Percentiles rank a stretch among this genome's conserved stretches.
Conservation (phyloP, 768 basidiomycete species). For the Collybia sp. region DNA sequence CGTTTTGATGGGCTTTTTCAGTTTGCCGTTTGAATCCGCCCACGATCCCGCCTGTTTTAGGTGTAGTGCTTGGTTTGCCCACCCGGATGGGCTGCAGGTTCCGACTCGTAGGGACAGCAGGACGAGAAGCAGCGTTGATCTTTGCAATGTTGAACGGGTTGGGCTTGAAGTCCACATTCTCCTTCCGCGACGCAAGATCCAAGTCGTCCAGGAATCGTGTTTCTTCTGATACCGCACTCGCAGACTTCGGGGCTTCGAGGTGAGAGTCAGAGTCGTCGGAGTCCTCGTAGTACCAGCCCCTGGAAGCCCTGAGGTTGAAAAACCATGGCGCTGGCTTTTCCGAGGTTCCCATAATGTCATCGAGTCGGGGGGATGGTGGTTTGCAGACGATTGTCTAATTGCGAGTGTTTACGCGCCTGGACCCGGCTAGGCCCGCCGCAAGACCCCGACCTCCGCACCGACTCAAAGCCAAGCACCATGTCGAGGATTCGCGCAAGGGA, state of each 20-base stretch:
- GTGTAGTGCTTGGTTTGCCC: neutral
- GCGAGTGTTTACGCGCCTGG: too few species aligned
- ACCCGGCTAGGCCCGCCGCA: too few species aligned
- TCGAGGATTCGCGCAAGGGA: too few species aligned
- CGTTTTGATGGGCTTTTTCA: slow-evolving; percentile 4
- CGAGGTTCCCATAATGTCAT: too few species aligned
- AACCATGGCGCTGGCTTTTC: slow-evolving; percentile 18
- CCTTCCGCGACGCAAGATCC: slow-evolving; percentile 56
- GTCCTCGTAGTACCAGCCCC: slow-evolving; percentile 8
- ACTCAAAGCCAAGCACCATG: too few species aligned
- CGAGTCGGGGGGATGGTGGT: too few species aligned
- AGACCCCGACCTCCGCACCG: too few species aligned
- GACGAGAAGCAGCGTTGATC: slow-evolving; percentile 64
- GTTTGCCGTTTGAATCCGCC: slow-evolving; percentile 44
- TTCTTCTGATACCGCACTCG: slow-evolving; percentile 14
- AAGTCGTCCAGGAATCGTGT: slow-evolving; percentile 37
- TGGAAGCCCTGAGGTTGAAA: slow-evolving; percentile 28
- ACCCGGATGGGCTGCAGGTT: neutral
- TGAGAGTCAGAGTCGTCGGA: slow-evolving; percentile 19
- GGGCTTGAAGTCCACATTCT: slow-evolving; percentile 60
- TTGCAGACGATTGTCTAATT: too few species aligned
- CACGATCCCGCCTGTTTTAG: slow-evolving; percentile 23
- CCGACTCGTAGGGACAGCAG: slow-evolving; percentile 4
- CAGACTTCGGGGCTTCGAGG: slow-evolving; percentile 4
- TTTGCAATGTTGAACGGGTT: slow-evolving; percentile 83